Evolutionary conservation across 1,284 basidiomycete genomes (phyloP), one percentile per base, ranked within the genome.

Genomic region (Ceratobasidium sp.): DNA sequence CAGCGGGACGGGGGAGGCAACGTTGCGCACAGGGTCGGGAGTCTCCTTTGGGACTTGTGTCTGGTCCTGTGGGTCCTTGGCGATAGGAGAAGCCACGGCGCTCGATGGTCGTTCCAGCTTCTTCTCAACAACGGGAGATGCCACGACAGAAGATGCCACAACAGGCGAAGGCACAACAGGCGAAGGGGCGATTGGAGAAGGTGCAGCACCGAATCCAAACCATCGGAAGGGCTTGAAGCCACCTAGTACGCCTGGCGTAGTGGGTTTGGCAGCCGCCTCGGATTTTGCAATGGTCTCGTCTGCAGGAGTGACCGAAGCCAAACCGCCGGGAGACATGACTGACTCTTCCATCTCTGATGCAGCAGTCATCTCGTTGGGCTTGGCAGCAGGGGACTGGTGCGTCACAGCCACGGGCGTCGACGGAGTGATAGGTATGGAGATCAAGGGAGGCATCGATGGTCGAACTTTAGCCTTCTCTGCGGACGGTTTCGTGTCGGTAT

Each of bases 171-270:
- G 40, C 25, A 15, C 12, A 17, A 47, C 20, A 42, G 60, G 47
- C n/a, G 17, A 22, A 38, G 38, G 29, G 38, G 53, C 64, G 17
- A n/a, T 43, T 8, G 17, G 6, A 20, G 64, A 3, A 1, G 27
- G 13, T 8, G 50, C 35, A 1, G 25, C 3, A 8, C 50, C 50
- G n/a, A 55, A 67, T 22, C 64, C 64, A 40, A 67, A 52, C 64
- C 64, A 67, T 17, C 64, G 64, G 50, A 67, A 54, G n/a, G 50
- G 50, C 15, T 49, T 43, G 40, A 67, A 54, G 22, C 47, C 49
- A 13, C 31, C 64, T 6, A 31, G 32, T 7, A 42, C 13, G 12
- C 35, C n/a, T 29, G 50, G 31, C 20, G 60, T 10, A 6, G 15
- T 32, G 15, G 34, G 20, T 10, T 35, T 17, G 7, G 52, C 35